These are phyloP conservation scores for Aspergillus puulaauensis DNA, from an alignment of 2,329 filamentous ascomycete species.

Conservation along the genomic window DNA sequence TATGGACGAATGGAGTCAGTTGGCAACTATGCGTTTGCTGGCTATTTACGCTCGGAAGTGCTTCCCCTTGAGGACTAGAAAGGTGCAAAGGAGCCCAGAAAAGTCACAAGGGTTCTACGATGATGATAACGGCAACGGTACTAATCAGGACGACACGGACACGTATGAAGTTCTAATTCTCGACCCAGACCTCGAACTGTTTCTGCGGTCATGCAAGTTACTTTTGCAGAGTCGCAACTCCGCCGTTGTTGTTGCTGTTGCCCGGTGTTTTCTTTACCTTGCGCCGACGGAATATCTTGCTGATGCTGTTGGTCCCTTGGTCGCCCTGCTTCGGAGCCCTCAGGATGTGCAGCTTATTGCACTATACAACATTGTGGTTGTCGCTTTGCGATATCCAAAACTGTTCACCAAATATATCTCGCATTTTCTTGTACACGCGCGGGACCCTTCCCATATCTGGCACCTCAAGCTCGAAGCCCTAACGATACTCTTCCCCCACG, in stretches of 20 bases:
- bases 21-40: conserved; percentile 79
- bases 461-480: conserved; percentile 88
- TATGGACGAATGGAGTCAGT: conserved; percentile 98
- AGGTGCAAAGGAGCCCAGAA: conserved; percentile 49
- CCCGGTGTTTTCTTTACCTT: conserved; percentile 79
- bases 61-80: conserved; percentile 71
- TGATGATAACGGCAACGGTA: conserved; percentile 55
- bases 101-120: conserved; percentile 78
- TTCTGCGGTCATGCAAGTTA: conserved; percentile 77
- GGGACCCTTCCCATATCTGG: conserved; percentile 80
- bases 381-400: conserved; percentile 72
- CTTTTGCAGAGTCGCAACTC: conserved; percentile 90
- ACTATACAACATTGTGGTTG: conserved; percentile 92
- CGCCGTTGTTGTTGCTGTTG: conserved; percentile 84
- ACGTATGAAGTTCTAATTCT: conserved; percentile 60
- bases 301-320: conserved; percentile 74
- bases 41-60: conserved; percentile 81
- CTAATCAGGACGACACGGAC: conserved; percentile 44
- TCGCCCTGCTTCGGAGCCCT: conserved; percentile 80
- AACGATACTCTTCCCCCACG: conserved; percentile 85
- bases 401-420: conserved; percentile 86
- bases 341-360: conserved; percentile 87
- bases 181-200: conserved; percentile 78
- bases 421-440: conserved; percentile 82
- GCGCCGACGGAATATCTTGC: conserved; percentile 76